Evolutionary conservation across 2,329 filamentous ascomycete species (phyloP), one percentile per base, ranked within the genome.

Genomic region (Diplocarpon rosae): DNA sequence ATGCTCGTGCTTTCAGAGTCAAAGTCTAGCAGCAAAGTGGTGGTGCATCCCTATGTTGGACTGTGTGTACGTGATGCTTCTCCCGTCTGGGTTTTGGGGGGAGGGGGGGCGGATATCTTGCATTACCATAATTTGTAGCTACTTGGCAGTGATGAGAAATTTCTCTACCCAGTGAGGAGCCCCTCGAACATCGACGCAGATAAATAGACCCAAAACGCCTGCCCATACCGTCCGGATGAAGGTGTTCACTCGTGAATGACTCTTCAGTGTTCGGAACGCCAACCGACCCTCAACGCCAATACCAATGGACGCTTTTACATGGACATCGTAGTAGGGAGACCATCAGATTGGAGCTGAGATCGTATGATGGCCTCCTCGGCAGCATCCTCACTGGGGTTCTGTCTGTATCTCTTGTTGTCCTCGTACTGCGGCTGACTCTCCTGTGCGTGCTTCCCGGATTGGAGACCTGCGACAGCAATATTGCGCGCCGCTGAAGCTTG

Each of bases 321-420:
- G 20, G 51, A 39, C 51, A 58, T 52, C 16, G 51, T 40, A 44
- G 48, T 45, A 16, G 57, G 51, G 14, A 60, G 43, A 24, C 54
- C 55, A 47, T 58, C 54, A 20, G 52, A 55, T 51, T 71, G 69
- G 46, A 78, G 57, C 53, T 77, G 74, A 7, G 54, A 53, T 34
- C 70, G 64, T 46, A 74, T 71, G 36, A 76, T 70, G 14, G 76
- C 73, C 2, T 69, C 67, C 7, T 68, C 67, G n/a, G 67, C 65
- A 7, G 67, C 66, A n/a, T 55, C 55, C 5, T 66, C 64, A 7
- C 52, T 11, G n/a, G 20, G 52, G 2, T 67, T 66, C 4, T 63
- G 42, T 52, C 70, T 70, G 47, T 66, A 65, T 13, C 52, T 45
- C 50, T 63, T 61, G 31, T 50, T 50, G 33, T 57, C 53, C 11